These are phyloP conservation scores for Trypanosoma cruzi DNA, from an alignment of 208 protist species.

Conservation along the genomic window DNA sequence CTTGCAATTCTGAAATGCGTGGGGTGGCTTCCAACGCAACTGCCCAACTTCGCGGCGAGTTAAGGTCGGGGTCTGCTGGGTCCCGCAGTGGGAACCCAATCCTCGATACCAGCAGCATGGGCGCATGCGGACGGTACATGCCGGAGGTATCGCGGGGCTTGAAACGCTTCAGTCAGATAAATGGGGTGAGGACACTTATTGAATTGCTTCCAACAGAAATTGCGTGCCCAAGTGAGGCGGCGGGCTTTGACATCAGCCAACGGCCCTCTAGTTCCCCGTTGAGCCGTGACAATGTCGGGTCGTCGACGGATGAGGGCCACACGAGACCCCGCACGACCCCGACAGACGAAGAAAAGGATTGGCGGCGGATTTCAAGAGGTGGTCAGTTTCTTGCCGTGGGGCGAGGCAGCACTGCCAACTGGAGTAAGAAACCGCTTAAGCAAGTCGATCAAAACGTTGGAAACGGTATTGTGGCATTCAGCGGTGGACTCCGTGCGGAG, in stretches of 20 bases:
- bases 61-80: background rate
- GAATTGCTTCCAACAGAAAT: slow-evolving; percentile 11
- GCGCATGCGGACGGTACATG: too few relatives aligned
- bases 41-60: background rate
- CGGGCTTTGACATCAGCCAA: background rate
- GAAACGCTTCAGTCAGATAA: background rate
- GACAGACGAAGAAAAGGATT: background rate
- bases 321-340: background rate
- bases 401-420: background rate
- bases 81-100: background rate
- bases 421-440: background rate
- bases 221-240: background rate
- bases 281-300: background rate
- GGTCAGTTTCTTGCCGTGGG: background rate
- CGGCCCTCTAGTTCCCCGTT: too few relatives aligned
- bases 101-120: too few relatives aligned
- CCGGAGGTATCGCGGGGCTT: too few relatives aligned
- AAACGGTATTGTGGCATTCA: too few relatives aligned
- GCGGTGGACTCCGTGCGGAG: background rate
- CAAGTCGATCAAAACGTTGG: background rate
- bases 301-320: background rate
- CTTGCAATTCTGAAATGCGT: background rate
- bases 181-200: slow-evolving; percentile 11
- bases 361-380: background rate
- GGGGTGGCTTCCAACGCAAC: background rate